Percentiles rank a stretch among this genome's conserved stretches.
phyloP scores from a whole-genome alignment of 805 yeast genomes.

The Isabelozyma pseudorhagii region DNA sequence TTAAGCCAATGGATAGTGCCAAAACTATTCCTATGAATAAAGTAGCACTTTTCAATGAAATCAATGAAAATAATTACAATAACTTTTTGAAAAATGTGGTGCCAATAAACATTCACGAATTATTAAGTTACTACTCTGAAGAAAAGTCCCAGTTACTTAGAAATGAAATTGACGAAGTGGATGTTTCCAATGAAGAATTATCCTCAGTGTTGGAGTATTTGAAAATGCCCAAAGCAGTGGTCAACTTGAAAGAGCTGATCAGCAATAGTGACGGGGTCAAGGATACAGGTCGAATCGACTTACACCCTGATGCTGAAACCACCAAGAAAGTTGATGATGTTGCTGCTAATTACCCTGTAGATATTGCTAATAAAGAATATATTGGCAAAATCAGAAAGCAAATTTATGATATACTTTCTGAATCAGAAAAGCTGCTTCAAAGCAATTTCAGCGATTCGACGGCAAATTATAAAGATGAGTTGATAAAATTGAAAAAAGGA shows the following conservation, averaged over 20 bases:
- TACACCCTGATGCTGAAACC: conserved; percentile 29
- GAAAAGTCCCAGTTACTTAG: conserved; percentile 78
- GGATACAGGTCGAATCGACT: conserved; percentile 13
- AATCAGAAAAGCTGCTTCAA: conserved; percentile 23
- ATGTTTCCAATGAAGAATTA: conserved; percentile 76
- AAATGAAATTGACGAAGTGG: conserved; percentile 67
- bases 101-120: conserved; percentile 84
- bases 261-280: conserved; percentile 7
- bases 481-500: conserved; percentile 55
- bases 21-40: conserved; percentile 54
- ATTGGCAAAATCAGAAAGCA: conserved; percentile 30
- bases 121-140: conserved; percentile 83
- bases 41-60: conserved; percentile 38
- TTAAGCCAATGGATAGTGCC: conserved; percentile 68
- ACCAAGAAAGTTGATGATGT: conserved; percentile 17
- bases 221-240: conserved; percentile 66
- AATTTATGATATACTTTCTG: conserved; percentile 32
- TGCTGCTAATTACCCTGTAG: conserved; percentile 24
- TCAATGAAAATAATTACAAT: conserved; percentile 35
- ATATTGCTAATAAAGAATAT: conserved; percentile 27
- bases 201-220: conserved; percentile 77
- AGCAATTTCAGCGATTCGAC: conserved; percentile 1
- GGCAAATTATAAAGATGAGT: conserved; percentile 44
- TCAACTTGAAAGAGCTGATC: conserved; percentile 46
- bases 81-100: conserved; percentile 76